Conservation (phyloP, 768 basidiomycete species). For the Suillus lakei region DNA sequence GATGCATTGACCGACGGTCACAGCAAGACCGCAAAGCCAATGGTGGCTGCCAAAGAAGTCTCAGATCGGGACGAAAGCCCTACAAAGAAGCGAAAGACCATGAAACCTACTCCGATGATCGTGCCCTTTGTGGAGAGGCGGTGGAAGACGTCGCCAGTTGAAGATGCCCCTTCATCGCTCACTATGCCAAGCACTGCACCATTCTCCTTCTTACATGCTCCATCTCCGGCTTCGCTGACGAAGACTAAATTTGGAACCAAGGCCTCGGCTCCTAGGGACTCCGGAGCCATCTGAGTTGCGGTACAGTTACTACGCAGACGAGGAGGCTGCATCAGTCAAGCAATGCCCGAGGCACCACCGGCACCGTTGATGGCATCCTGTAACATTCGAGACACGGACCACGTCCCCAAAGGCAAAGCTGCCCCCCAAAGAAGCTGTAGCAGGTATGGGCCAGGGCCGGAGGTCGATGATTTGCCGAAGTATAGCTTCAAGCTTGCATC, state of each 20-base stretch:
- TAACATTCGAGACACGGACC: slow-evolving; percentile 29
- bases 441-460: no score
- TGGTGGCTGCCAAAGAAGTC: slow-evolving; percentile 41
- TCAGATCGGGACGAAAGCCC: slow-evolving; percentile 43
- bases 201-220: slow-evolving; percentile 25
- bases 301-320: slow-evolving; percentile 68
- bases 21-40: slow-evolving; percentile 7
- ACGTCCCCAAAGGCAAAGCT: slow-evolving; percentile 25
- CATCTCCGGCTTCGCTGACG: slow-evolving; percentile 12
- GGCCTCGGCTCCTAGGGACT: slow-evolving; percentile 66
- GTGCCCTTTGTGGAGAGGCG: slow-evolving; percentile 14
- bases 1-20: slow-evolving; percentile 22
- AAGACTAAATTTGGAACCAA: slow-evolving; percentile 40
- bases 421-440: slow-evolving; percentile 32
- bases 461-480: slow-evolving; percentile 38
- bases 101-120: slow-evolving; percentile 12
- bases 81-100: slow-evolving; percentile 55
- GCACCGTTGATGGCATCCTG: slow-evolving; percentile 20
- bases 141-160: slow-evolving; percentile 41
- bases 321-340: slow-evolving; percentile 35
- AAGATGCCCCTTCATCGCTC: slow-evolving; percentile 24
- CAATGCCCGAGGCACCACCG: slow-evolving; percentile 3
- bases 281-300: slow-evolving; percentile 82
- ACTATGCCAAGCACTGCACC: slow-evolving; percentile 17
- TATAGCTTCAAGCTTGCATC: slow-evolving; percentile 35